A percentile compares a stretch with the other conserved stretches of the same genome.
phyloP scores from a whole-genome alignment of 148 eudicot genomes.

The Polygonum aviculare region DNA sequence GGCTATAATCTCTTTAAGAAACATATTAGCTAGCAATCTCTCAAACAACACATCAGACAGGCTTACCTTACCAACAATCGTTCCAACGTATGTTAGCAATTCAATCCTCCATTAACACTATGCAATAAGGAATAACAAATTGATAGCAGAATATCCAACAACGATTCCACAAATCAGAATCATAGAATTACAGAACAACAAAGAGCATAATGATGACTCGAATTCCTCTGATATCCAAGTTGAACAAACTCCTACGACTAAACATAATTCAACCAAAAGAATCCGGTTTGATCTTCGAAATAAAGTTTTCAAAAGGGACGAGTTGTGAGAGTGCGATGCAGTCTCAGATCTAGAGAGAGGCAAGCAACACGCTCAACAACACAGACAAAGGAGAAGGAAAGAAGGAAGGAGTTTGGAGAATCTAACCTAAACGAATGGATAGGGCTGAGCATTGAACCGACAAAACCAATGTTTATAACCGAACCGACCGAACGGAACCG shows the following conservation, averaged over 20 bases:
- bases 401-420: background rate
- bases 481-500: too few species aligned
- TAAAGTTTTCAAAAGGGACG: background rate
- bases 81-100: background rate
- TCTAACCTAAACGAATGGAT: background rate
- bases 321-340: background rate
- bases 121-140: background rate
- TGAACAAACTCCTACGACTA: background rate
- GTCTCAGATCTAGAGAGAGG: background rate
- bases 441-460: too few species aligned
- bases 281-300: background rate
- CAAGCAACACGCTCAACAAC: background rate
- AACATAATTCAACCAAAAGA: background rate
- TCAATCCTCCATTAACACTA: background rate
- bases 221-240: background rate
- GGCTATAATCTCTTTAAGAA: background rate
- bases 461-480: too few species aligned
- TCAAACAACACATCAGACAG: background rate
- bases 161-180: background rate
- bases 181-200: background rate
- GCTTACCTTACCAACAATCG: background rate
- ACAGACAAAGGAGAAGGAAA: background rate
- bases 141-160: background rate
- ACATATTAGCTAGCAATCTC: background rate
- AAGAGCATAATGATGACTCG: background rate